These are phyloP conservation scores for Isatis lusitanica DNA, from an alignment of 441 rosid species.

Conservation along the genomic window DNA sequence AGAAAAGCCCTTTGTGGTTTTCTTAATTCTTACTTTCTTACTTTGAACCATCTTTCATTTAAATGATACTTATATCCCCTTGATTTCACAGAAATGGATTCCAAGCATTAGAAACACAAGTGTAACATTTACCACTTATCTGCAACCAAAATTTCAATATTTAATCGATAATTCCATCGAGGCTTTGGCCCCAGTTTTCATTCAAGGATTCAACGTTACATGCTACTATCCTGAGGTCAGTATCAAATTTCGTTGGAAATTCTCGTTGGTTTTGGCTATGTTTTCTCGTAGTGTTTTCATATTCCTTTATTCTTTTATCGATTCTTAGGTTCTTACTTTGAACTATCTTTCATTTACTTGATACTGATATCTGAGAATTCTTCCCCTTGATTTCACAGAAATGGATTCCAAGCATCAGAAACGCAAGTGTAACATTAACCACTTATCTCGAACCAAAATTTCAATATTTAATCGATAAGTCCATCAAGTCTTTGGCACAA, in stretches of 20 bases:
- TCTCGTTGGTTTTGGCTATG: too few species aligned
- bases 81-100: constrained; percentile 39
- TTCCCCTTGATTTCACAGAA: constrained; percentile 29
- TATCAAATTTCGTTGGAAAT: too few species aligned
- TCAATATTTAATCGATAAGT: constrained; percentile 31
- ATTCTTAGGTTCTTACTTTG: neutral
- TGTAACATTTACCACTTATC: too few species aligned
- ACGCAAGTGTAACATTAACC: too few species aligned
- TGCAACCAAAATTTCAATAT: constrained; percentile 16
- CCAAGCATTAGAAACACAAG: constrained; percentile 35
- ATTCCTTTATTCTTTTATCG: too few species aligned
- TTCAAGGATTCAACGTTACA: constrained; percentile 25
- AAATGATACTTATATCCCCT: neutral
- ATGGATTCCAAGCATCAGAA: constrained; percentile 45
- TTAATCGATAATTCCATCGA: constrained; percentile 35
- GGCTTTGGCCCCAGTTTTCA: constrained; percentile 31
- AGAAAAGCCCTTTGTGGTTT: neutral
- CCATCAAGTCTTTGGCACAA: constrained; percentile 33
- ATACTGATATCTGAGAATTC: neutral
- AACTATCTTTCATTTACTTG: neutral
- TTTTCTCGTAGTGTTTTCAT: too few species aligned
- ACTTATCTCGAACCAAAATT: neutral
- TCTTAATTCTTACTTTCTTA: neutral
- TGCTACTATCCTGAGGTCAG: constrained; percentile 38
- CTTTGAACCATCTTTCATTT: neutral